Conservation (phyloP, 2,329 filamentous ascomycete species). For the Aspergillus chevalieri region DNA sequence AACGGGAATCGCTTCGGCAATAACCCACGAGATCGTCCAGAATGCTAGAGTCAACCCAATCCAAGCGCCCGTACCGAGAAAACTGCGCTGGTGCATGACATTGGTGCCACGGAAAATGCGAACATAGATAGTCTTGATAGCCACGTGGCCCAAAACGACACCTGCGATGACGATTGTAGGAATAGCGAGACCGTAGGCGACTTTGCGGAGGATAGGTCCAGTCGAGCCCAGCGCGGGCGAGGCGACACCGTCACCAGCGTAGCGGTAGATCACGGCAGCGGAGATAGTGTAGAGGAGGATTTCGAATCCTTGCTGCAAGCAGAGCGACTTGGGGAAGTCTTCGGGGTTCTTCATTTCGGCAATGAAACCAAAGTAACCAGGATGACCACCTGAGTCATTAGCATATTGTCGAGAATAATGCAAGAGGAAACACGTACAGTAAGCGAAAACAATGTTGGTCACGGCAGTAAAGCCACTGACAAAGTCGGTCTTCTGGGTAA, state of each 20-base stretch:
- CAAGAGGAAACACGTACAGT: constrained; percentile 41
- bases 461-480: constrained; percentile 53
- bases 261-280: constrained; percentile 61
- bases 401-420: constrained; percentile 13
- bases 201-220: constrained; percentile 49
- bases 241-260: constrained; percentile 53
- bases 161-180: constrained; percentile 65
- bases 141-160: constrained; percentile 62
- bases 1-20: constrained; percentile 62
- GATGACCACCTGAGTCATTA: constrained; percentile 44
- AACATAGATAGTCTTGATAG: constrained; percentile 58
- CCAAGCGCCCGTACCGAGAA: constrained; percentile 51
- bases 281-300: constrained; percentile 58
- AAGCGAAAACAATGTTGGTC: constrained; percentile 64
- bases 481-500: constrained; percentile 37
- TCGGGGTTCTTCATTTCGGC: constrained; percentile 56
- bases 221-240: constrained; percentile 63
- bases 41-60: constrained; percentile 46
- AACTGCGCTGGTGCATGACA: constrained; percentile 43
- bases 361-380: constrained; percentile 62
- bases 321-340: constrained; percentile 56
- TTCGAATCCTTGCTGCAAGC: constrained; percentile 52
- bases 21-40: constrained; percentile 58
- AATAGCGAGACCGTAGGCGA: constrained; percentile 61
- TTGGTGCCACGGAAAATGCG: constrained; percentile 56